Evolutionary conservation across 2,329 filamentous ascomycete species (phyloP), one percentile per base, ranked within the genome.

Genomic region (Penicillium frequentans): DNA sequence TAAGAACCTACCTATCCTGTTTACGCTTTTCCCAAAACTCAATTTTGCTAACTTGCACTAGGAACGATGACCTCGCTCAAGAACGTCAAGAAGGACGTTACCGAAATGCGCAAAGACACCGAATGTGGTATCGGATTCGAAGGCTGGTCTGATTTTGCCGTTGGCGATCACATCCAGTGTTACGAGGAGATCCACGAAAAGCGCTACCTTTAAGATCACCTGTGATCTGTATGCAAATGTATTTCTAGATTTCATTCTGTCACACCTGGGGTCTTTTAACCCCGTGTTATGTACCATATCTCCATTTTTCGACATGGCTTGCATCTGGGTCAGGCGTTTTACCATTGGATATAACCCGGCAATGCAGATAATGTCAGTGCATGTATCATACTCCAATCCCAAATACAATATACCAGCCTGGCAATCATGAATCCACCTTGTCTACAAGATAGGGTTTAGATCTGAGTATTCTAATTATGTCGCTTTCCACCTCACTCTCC

Each of bases 121-220:
- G 95, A 99, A 75, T 99, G 95, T 68, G 95, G 95, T 64, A 88
- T 99, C 64, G 87, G 86, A 52, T 93, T 99, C 68, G 86, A 89
- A 3, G 83, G 81, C 31, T 99, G 91, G 86, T 82, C 89, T 48
- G 89, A 86, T 23, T 89, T 98, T 71, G 74, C 88, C 68, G 80
- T 86, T 14, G 95, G 93, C 27, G 95, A 99, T 76, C 85, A 88
- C 73, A 84, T 99, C 60, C 95, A 98, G 78, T 88, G 87, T 33
- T 96, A 93, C 69, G 91, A 96, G 70, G 89, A 93, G 75, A 82
- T 87, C 19, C 77, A 75, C 55, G 90, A 95, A 76, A 89, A 89
- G 81, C 82, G 91, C 68, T 78, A 68, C 51, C 70, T 79, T 31
- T 77, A 58, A 67, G 58, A 45, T 33, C 16, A 16, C 21, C 2